These are phyloP conservation scores for Backusella psychrophila DNA, from an alignment of 192 early-diverging fungal species.

Conservation along the genomic window DNA sequence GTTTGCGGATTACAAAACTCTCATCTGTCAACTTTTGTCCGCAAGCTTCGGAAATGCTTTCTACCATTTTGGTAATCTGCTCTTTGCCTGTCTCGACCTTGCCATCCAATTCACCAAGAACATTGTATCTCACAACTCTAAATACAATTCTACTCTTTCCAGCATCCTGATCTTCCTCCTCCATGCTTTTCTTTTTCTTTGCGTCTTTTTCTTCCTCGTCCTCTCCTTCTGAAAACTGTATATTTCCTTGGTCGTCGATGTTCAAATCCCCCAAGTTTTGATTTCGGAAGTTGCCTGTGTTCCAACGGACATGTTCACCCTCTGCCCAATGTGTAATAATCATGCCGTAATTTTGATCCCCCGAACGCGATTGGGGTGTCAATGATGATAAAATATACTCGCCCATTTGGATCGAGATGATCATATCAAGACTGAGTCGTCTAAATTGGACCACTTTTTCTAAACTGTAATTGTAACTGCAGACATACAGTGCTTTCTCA, in stretches of 20 bases:
- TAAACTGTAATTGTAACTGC: conserved; percentile 64
- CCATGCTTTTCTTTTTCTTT: conserved; percentile 5
- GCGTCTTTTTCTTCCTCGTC: not conserved
- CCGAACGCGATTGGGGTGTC: conserved; percentile 28
- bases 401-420: conserved; percentile 56
- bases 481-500: conserved; percentile 62
- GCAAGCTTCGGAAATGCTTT: conserved; percentile 27
- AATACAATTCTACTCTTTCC: conserved; percentile 21
- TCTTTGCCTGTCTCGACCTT: conserved; percentile 29
- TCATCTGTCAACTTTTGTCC: conserved; percentile 17
- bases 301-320: conserved; percentile 49
- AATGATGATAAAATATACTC: conserved; percentile 45
- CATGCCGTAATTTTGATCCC: conserved; percentile 53
- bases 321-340: conserved; percentile 39
- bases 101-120: conserved; percentile 34
- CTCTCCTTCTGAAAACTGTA: not conserved
- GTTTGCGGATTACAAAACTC: conserved; percentile 28
- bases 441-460: conserved; percentile 68
- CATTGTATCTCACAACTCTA: conserved; percentile 41
- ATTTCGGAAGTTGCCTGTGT: conserved; percentile 51
- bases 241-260: not conserved
- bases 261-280: conserved; percentile 29
- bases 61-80: conserved; percentile 35
- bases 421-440: conserved; percentile 54
- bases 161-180: not conserved